Conservation (phyloP, 495 filamentous ascomycete species). For the Penicillium waksmanii region DNA sequence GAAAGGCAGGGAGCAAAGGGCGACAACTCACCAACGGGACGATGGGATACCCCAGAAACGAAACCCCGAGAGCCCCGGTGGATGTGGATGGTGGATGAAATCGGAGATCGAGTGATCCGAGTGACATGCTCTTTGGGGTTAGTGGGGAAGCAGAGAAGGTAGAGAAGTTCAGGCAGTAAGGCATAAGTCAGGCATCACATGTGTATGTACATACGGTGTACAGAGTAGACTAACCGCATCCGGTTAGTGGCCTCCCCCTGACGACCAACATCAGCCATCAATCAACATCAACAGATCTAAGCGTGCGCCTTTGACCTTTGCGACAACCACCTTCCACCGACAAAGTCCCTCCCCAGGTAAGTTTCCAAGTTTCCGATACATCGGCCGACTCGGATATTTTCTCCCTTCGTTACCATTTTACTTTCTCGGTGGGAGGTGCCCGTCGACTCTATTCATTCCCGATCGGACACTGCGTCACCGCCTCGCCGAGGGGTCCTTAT, state of each 20-base stretch:
- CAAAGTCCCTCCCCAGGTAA: conserved; percentile 17
- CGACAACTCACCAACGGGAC: not conserved
- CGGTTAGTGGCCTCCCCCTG: conserved; percentile 34
- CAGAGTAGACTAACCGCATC: conserved; percentile 8
- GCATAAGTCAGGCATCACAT: not conserved
- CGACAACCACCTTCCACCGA: conserved; percentile 28
- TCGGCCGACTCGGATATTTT: conserved; percentile 7
- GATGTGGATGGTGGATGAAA: conserved; percentile 20
- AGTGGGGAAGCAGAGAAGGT: not conserved
- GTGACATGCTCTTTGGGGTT: conserved; percentile 11
- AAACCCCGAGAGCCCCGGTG: conserved; percentile 6
- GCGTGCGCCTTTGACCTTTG: conserved; percentile 2
- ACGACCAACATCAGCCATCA: conserved; percentile 19
- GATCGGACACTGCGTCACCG: conserved; percentile 42
- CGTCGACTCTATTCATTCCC: conserved; percentile 24
- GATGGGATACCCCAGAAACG: conserved; percentile 18
- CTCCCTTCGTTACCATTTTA: conserved; percentile 13
- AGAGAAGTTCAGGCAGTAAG: not conserved
- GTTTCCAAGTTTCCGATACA: conserved; percentile 8
- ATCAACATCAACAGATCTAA: conserved; percentile 23
- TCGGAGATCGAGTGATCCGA: conserved; percentile 25
- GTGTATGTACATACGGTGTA: too few relatives aligned
- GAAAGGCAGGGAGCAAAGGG: not conserved
- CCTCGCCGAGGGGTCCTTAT: conserved; percentile 45
- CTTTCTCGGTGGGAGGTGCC: conserved; percentile 27